Percentiles rank a stretch among this genome's conserved stretches.
phyloP scores from a whole-genome alignment of 1,284 basidiomycete genomes.

The Anthracocystis panici-leucophaei region DNA sequence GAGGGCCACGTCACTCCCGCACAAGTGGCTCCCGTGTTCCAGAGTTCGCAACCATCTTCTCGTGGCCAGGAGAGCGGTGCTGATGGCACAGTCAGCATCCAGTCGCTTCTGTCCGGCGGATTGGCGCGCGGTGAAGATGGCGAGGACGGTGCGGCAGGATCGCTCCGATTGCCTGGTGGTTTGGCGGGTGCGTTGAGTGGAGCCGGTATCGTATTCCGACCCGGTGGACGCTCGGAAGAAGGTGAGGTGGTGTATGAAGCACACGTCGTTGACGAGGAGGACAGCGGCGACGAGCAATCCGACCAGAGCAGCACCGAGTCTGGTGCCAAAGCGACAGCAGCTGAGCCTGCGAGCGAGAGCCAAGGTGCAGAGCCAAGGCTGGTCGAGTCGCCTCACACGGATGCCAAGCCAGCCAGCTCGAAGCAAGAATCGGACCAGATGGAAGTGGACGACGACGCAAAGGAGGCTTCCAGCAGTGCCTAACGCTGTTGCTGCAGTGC shows the following conservation, averaged over 20 bases:
- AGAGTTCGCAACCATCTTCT: slow-evolving; percentile 71
- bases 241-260: slow-evolving; percentile 64
- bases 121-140: slow-evolving; percentile 55
- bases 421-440: slow-evolving; percentile 34
- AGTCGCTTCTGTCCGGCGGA: slow-evolving; percentile 64
- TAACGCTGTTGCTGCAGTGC: neutral
- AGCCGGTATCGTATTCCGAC: slow-evolving; percentile 65
- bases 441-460: slow-evolving; percentile 33
- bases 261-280: slow-evolving; percentile 61
- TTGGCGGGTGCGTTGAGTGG: slow-evolving; percentile 60
- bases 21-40: slow-evolving; percentile 72
- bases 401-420: slow-evolving; percentile 42
- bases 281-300: slow-evolving; percentile 52
- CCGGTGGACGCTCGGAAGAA: slow-evolving; percentile 54
- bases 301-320: slow-evolving; percentile 34
- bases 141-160: slow-evolving; percentile 43
- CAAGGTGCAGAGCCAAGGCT: slow-evolving; percentile 45
- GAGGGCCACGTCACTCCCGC: slow-evolving; percentile 80
- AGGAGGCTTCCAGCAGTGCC: slow-evolving; percentile 11
- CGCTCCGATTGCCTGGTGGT: slow-evolving; percentile 52
- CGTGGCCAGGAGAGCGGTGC: slow-evolving; percentile 29
- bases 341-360: slow-evolving; percentile 8
- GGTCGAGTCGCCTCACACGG: slow-evolving; percentile 52
- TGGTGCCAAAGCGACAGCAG: slow-evolving; percentile 6
- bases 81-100: slow-evolving; percentile 57